A percentile compares a stretch with the other conserved stretches of the same genome.
Evolutionary conservation across 2,329 filamentous ascomycete species (phyloP).

Genomic region (Xylaria sp.): DNA sequence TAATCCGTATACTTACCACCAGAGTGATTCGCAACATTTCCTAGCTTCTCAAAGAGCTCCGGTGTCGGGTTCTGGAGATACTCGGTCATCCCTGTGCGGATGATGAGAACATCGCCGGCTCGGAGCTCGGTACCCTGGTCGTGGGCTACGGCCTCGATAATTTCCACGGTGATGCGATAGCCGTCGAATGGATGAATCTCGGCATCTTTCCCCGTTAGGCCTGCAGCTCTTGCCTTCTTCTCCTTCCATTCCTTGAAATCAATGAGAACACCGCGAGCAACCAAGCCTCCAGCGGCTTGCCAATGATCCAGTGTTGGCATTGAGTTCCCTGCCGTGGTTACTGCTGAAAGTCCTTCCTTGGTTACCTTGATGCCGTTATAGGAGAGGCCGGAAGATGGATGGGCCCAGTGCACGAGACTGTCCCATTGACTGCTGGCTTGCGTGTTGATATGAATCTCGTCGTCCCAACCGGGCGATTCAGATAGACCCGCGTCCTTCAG

Average conservation of each 20-base stretch:
- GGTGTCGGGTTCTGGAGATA: slow-evolving; percentile 45
- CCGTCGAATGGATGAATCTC: slow-evolving; percentile 47
- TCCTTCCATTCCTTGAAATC: slow-evolving; percentile 42
- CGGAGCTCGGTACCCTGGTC: slow-evolving; percentile 58
- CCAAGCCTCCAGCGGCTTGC: slow-evolving; percentile 47
- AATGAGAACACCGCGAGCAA: slow-evolving; percentile 51
- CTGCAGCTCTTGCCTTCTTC: slow-evolving; percentile 41
- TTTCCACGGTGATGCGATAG: slow-evolving; percentile 48
- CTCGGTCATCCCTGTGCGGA: slow-evolving; percentile 59
- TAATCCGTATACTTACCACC: slow-evolving; percentile 24
- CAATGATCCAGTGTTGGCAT: slow-evolving; percentile 45
- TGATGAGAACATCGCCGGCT: slow-evolving; percentile 60
- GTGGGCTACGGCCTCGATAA: slow-evolving; percentile 54
- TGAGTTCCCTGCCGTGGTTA: slow-evolving; percentile 30
- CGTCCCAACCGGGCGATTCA: slow-evolving; percentile 37
- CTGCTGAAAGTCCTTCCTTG: slow-evolving; percentile 29
- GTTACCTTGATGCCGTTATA: slow-evolving; percentile 47
- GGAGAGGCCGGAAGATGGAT: slow-evolving; percentile 38
- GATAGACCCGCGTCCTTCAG: slow-evolving; percentile 31
- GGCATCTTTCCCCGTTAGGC: slow-evolving; percentile 38
- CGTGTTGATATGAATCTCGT: slow-evolving; percentile 51
- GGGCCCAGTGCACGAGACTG: slow-evolving; percentile 44
- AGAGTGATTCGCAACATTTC: slow-evolving; percentile 25
- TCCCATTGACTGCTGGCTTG: slow-evolving; percentile 55
- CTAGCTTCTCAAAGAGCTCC: slow-evolving; percentile 34